Base-by-base conservation (phyloP, 352 stramenopile genomes). In the Phytophthora crassamura region DNA sequence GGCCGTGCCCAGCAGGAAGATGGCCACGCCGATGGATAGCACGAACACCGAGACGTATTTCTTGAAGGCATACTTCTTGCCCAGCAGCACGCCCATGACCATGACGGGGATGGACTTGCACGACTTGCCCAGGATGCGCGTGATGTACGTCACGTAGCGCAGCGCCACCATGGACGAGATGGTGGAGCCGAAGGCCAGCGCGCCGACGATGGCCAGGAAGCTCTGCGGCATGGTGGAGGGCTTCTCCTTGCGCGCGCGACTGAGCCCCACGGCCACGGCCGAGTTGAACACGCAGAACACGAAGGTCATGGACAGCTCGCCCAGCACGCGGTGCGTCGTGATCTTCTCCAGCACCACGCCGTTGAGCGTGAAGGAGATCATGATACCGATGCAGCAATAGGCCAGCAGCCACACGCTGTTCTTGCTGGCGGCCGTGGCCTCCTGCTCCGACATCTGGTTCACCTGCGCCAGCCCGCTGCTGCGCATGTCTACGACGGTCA, bases 61-160 rank as follows among this genome's bases (percentile, higher is more conserved):
- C 64, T 93, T 88, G 22, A 91, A 59, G 0, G 74, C 74, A 66
- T 93, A 95, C 53, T 75, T 86, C 72, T 93, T 94, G 25, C 87
- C 87, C 4, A 94, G 60, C 15, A 88, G 69, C 20, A 91, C 62
- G 7, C 87, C 86, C 45, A 94, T 70, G 33, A 93, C n/a, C 86
- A 95, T 94, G 28, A 95, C 82, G 0, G 87, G 87, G 46, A 95
- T 94, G 3, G 82, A 91, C 72, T 94, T 94, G 82, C 87, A 95
- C 55, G 85, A 93, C 74, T 95, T 95, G 76, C 86, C 87, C 28
- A 95, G 58, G 50, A 93, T 91, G 10, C 87, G 82, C 22, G 87
- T 94, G 56, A 94, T 91, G 73, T 93, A 94, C 41, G 84, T 91
- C 43, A 94, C 83, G 62, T 95, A 95, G 14, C 87, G 87, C 20